Base-by-base conservation (phyloP, 495 filamentous ascomycete genomes). In the Daldinia childiae region DNA sequence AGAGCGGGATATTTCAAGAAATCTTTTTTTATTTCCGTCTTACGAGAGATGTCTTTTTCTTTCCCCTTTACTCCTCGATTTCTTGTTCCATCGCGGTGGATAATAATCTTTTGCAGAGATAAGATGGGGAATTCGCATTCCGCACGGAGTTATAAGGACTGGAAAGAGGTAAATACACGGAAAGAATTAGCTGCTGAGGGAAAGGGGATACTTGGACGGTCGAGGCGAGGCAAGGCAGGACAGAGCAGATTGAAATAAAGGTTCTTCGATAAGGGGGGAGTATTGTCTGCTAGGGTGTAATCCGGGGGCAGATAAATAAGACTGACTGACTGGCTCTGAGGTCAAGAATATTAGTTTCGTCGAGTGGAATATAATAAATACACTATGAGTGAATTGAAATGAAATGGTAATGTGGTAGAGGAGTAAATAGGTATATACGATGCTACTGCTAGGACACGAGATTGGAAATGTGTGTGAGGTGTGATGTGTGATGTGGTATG, bases 51-150 rank as follows among this genome's bases (percentile, higher is more conserved):
- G 3, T 12, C 14, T 11, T 34, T 29, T 56, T 8, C 24, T 56
- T n/a, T n/a, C n/a, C n/a, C 29, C 24, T 5, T 29, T 29, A 24
- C 26, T 15, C 32, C 8, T 34, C 32, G 32, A 34, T 9, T 29
- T 29, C 21, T 52, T 29, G 50, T 52, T 52, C 34, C 34, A 36
- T 36, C 34, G 8, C 19, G 50, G 50, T 30, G 50, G 26, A 30
- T 30, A 14, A 54, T 54, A n/a, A n/a, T n/a, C 11, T n/a, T 30
- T 54, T 48, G 43, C 50, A 66, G 58, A 64, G 41, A 58, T 26
- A 34, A 56, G 30, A 58, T 17, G 55, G 72, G 72, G 64, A 64
- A 72, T 74, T 72, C 60, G 68, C 66, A 69, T 72, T 74, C 67
- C 64, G 55, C 30, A 62, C n/a, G 63, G 65, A 68, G 65, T 62